A percentile compares a stretch with the other conserved stretches of the same genome.
Conservation (phyloP, 164 flowering plant species). For the Berberis vulgaris region DNA sequence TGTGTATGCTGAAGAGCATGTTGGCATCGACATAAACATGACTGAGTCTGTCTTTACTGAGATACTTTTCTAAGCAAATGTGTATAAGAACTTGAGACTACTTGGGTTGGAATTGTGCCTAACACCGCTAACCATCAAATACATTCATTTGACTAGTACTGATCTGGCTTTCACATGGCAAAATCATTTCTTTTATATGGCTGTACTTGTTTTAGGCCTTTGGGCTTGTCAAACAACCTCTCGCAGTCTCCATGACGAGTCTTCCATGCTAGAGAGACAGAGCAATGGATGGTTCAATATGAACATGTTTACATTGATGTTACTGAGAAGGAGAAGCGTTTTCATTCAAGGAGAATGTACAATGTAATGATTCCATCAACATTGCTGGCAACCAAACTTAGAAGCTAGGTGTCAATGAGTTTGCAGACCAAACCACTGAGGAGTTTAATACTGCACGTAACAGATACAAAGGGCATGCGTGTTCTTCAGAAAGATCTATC, state of each 20-base stretch:
- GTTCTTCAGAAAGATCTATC: not conserved
- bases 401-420: not conserved
- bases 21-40: too few relatives aligned
- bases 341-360: not conserved
- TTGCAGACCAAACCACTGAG: constrained; percentile 1
- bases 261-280: not conserved
- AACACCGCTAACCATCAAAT: too few relatives aligned
- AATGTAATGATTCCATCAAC: not conserved
- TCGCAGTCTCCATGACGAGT: not conserved
- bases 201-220: too few relatives aligned
- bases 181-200: not conserved
- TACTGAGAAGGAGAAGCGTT: not conserved
- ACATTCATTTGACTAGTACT: not conserved
- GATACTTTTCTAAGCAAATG: not conserved
- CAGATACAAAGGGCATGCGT: not conserved
- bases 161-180: not conserved
- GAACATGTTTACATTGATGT: not conserved
- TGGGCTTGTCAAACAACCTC: too few relatives aligned
- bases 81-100: not conserved
- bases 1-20: too few relatives aligned
- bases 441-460: not conserved
- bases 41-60: too few relatives aligned
- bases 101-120: not conserved
- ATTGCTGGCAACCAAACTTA: not conserved
- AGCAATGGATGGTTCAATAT: constrained; percentile 1